Percentiles rank a stretch among this genome's conserved stretches.
These are phyloP conservation scores for Stagonosporopsis cucurbitacearum DNA, from an alignment of 2,329 filamentous ascomycete genomes.

Conservation along the genomic window DNA sequence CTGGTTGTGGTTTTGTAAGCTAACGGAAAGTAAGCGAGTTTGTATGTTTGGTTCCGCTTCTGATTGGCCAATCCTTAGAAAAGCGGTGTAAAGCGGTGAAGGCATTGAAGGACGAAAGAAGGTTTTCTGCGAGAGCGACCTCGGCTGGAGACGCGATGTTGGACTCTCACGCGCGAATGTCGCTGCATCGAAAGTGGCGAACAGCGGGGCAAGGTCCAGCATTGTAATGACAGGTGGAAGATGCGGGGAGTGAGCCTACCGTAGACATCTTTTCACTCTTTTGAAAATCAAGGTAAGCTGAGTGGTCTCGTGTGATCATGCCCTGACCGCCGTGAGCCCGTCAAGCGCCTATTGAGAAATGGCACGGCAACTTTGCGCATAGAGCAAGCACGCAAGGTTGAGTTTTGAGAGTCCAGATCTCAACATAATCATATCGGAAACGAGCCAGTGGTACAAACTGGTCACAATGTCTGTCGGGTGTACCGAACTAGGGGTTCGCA, in stretches of 20 bases:
- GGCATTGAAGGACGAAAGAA: background rate
- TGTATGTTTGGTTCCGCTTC: background rate
- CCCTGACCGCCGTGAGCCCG: background rate
- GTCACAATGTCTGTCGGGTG: constrained; percentile 16
- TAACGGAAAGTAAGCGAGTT: constrained; percentile 17
- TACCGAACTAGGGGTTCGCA: constrained; percentile 11
- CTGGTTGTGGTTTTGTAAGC: constrained; percentile 13
- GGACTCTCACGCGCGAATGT: background rate
- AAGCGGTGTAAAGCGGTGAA: constrained; percentile 21
- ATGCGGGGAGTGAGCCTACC: background rate
- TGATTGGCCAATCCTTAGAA: constrained; percentile 4
- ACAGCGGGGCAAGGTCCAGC: background rate
- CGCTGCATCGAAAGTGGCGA: background rate
- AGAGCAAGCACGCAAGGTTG: background rate
- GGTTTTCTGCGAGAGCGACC: constrained; percentile 1
- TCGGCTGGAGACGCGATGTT: background rate
- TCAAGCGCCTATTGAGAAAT: background rate
- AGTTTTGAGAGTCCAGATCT: constrained; percentile 7
- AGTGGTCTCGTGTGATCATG: constrained; percentile 2
- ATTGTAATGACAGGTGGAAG: background rate
- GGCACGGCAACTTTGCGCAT: background rate
- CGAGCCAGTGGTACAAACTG: constrained; percentile 12
- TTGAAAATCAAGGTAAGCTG: background rate
- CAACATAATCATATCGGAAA: constrained; percentile 14
- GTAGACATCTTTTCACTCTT: background rate